These are phyloP conservation scores for Cotoneaster glaucophyllus DNA, from an alignment of 306 rosid genomes.

Conservation along the genomic window DNA sequence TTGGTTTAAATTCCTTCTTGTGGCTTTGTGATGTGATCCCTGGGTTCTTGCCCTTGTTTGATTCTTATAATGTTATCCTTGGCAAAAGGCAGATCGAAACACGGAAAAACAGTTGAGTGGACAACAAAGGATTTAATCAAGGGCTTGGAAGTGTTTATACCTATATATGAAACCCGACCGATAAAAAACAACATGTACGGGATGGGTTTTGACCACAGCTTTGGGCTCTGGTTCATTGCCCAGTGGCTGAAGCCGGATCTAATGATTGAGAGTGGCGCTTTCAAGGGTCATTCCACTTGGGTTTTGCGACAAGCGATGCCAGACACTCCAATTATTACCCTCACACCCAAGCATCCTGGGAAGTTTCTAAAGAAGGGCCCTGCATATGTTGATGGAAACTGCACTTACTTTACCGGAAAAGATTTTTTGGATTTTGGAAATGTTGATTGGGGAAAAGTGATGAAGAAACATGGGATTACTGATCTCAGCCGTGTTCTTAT, in stretches of 20 bases:
- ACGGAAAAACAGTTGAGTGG: slow-evolving; percentile 90
- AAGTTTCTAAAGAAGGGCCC: slow-evolving; percentile 92
- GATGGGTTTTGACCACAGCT: slow-evolving; percentile 99
- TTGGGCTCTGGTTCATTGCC: slow-evolving; percentile 96
- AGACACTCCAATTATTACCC: slow-evolving; percentile 58
- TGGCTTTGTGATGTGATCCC: slow-evolving; percentile 15
- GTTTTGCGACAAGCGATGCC: slow-evolving; percentile 97
- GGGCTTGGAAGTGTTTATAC: slow-evolving; percentile 82
- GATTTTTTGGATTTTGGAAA: slow-evolving; percentile 95
- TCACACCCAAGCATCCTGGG: slow-evolving; percentile 94
- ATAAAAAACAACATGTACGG: slow-evolving; percentile 82
- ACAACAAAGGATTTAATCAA: slow-evolving; percentile 82
- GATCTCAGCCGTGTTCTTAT: slow-evolving; percentile 73
- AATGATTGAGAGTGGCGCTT: slow-evolving; percentile 98
- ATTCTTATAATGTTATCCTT: slow-evolving; percentile 66
- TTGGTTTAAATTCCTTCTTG: slow-evolving; percentile 15
- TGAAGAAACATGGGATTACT: slow-evolving; percentile 56
- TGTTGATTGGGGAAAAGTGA: slow-evolving; percentile 63
- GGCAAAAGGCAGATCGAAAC: slow-evolving; percentile 99
- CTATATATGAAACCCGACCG: slow-evolving; percentile 86
- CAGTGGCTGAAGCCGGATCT: slow-evolving; percentile 87
- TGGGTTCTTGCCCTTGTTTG: slow-evolving; percentile 18
- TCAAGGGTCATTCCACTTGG: slow-evolving; percentile 99
- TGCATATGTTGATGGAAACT: slow-evolving; percentile 90
- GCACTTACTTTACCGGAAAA: slow-evolving; percentile 92